phyloP scores from a whole-genome alignment of 1,284 basidiomycete species.

The Malassezia globosa region DNA sequence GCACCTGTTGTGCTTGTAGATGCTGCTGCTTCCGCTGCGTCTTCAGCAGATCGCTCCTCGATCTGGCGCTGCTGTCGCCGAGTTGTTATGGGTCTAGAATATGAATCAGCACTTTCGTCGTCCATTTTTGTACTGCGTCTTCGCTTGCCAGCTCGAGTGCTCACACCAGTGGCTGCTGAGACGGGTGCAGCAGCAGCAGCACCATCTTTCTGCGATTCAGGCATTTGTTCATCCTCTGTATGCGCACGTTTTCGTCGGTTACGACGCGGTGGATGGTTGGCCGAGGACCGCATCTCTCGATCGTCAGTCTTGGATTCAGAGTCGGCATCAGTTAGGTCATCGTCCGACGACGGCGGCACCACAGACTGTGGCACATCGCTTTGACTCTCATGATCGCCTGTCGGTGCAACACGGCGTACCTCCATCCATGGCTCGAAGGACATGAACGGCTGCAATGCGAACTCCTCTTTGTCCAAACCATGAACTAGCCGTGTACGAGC shows the following conservation, averaged over 20 bases:
- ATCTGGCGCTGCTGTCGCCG: constrained; percentile 11
- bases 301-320: background rate
- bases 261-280: background rate
- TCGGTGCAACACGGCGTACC: constrained; percentile 1
- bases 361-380: background rate
- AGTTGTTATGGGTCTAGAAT: constrained; percentile 9
- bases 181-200: too few relatives aligned
- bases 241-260: constrained; percentile 6
- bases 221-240: background rate
- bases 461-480: constrained; percentile 13
- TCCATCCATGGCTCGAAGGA: constrained; percentile 4
- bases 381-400: background rate
- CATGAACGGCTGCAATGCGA: constrained; percentile 4
- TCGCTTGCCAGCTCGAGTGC: constrained; percentile 3
- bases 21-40: background rate
- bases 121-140: constrained; percentile 1
- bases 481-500: constrained; percentile 8
- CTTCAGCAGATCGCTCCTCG: constrained; percentile 1
- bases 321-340: constrained; percentile 4
- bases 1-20: background rate
- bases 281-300: background rate
- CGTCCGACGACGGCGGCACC: background rate
- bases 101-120: background rate
- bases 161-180: too few relatives aligned
- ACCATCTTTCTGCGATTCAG: background rate